Conservation (phyloP, 805 yeast genomes). For the Schizosaccharomyces osmophilus region DNA sequence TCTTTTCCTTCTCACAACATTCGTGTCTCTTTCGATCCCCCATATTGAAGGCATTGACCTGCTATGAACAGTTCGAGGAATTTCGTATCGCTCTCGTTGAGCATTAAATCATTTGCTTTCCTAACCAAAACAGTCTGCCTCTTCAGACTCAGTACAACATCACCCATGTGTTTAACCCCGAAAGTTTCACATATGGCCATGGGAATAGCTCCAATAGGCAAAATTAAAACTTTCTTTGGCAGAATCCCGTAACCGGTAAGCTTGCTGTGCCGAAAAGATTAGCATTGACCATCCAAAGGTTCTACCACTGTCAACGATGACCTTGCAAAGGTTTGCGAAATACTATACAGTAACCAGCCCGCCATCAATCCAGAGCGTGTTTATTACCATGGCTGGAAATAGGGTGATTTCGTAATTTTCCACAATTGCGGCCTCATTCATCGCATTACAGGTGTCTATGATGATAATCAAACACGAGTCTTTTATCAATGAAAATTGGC, state of each 20-base stretch:
- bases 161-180: conserved; percentile 58
- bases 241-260: conserved; percentile 62
- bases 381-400: conserved; percentile 60
- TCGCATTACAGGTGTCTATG: conserved; percentile 74
- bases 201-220: conserved; percentile 52
- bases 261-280: conserved; percentile 52
- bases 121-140: conserved; percentile 37
- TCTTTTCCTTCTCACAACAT: neutral
- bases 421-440: conserved; percentile 82
- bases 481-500: conserved; percentile 93
- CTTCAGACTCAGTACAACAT: conserved; percentile 56
- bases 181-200: conserved; percentile 58
- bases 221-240: conserved; percentile 70
- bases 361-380: conserved; percentile 51
- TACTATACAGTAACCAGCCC: conserved; percentile 56
- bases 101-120: conserved; percentile 50
- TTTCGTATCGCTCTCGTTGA: conserved; percentile 42
- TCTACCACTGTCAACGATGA: conserved; percentile 26
- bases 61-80: conserved; percentile 36
- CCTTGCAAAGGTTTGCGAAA: conserved; percentile 49
- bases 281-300: conserved; percentile 22
- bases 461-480: conserved; percentile 48
- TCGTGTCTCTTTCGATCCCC: neutral
- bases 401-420: conserved; percentile 70
- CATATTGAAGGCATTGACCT: conserved; percentile 28